These are phyloP conservation scores for Pezicula rhizophila DNA, from an alignment of 2,329 filamentous ascomycete genomes.

Conservation along the genomic window DNA sequence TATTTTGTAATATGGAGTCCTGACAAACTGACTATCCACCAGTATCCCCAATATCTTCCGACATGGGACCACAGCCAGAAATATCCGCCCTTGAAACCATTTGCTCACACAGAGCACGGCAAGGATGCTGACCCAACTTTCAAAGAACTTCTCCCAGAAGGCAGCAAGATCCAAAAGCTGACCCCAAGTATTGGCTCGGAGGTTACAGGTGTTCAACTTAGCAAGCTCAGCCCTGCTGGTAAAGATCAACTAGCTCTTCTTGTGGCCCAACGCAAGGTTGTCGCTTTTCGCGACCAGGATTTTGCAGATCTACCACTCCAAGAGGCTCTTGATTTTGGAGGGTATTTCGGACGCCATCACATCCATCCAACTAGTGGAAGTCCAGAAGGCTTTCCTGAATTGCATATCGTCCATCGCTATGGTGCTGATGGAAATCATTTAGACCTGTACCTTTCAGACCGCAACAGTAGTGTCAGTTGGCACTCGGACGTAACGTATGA, in stretches of 20 bases:
- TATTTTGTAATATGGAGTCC: too few relatives aligned
- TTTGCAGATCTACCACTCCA: slow-evolving; percentile 64
- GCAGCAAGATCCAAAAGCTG: slow-evolving; percentile 44
- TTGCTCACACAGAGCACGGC: slow-evolving; percentile 51
- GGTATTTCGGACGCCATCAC: slow-evolving; percentile 76
- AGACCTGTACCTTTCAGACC: too few relatives aligned
- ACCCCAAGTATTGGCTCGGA: slow-evolving; percentile 72
- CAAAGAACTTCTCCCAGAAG: slow-evolving; percentile 57
- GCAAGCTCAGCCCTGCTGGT: slow-evolving; percentile 59
- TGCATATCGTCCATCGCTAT: slow-evolving; percentile 64
- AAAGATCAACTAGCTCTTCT: slow-evolving; percentile 74
- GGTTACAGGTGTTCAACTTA: slow-evolving; percentile 65
- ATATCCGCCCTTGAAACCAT: too few relatives aligned
- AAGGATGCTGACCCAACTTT: slow-evolving; percentile 66
- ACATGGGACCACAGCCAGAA: too few relatives aligned
- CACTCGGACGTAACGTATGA: slow-evolving; percentile 88
- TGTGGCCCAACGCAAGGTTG: slow-evolving; percentile 71
- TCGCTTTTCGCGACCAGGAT: slow-evolving; percentile 72
- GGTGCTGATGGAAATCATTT: too few relatives aligned
- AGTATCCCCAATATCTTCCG: too few relatives aligned
- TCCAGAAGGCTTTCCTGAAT: slow-evolving; percentile 65
- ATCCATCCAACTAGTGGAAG: slow-evolving; percentile 75
- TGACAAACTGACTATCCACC: too few relatives aligned
- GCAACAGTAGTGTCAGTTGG: slow-evolving; percentile 76
- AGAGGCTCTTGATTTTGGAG: slow-evolving; percentile 61